Evolutionary conservation across 2,329 filamentous ascomycete genomes (phyloP).

Genomic region (Rhynchosporium graminicola): DNA sequence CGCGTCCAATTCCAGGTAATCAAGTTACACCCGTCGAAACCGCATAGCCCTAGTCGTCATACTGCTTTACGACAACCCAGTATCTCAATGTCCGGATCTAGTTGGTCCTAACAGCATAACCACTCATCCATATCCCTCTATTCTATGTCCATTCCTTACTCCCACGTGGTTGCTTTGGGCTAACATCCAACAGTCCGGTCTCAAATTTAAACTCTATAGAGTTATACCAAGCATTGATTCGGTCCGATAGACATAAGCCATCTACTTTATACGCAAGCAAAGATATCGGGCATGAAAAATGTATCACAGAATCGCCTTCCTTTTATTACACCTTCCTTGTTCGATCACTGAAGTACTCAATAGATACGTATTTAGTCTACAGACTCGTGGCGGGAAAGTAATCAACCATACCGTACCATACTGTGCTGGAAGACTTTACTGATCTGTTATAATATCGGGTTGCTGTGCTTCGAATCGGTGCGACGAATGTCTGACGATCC

Average conservation of each 20-base stretch:
- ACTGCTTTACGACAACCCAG: no score
- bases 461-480: no score
- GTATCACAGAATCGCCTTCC: background rate
- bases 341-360: background rate
- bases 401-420: no score
- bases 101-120: no score
- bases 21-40: no score
- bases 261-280: background rate
- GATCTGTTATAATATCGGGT: no score
- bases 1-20: no score
- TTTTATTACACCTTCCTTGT: background rate
- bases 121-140: background rate
- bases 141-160: background rate
- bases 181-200: background rate
- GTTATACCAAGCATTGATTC: no score
- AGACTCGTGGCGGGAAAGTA: background rate
- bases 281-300: conserved; percentile 2
- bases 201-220: background rate
- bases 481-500: no score
- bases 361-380: background rate
- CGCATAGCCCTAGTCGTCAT: no score
- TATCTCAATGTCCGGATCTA: no score
- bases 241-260: background rate
- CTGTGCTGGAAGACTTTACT: no score
- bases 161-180: background rate